phyloP scores from a whole-genome alignment of 768 basidiomycete genomes.

The Suillus variegatus region DNA sequence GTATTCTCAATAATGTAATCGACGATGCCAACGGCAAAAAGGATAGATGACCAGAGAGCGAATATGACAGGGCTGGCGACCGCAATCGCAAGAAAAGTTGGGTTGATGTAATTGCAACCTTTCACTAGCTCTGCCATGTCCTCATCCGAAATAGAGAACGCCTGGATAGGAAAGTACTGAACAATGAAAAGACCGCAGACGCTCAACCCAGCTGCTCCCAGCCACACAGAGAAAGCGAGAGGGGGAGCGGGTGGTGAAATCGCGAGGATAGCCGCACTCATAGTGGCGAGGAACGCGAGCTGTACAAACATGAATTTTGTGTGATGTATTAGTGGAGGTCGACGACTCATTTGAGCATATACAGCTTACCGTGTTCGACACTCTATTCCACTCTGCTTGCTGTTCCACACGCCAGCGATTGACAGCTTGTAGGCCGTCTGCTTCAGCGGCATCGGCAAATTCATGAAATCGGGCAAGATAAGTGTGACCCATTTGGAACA shows the following conservation, averaged over 20 bases:
- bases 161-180: not conserved
- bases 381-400: not conserved
- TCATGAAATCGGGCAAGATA: not conserved
- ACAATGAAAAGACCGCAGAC: not conserved
- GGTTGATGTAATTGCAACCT: not conserved
- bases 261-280: conserved; percentile 2
- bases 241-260: conserved; percentile 1
- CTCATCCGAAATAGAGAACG: conserved; percentile 1
- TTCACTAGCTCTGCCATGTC: conserved; percentile 1
- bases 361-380: not conserved
- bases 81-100: not conserved
- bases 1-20: not conserved
- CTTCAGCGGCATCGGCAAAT: not conserved
- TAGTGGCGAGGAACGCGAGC: not conserved
- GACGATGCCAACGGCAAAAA: not conserved
- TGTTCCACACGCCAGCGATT: not conserved
- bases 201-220: not conserved
- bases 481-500: not conserved
- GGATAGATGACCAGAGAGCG: not conserved
- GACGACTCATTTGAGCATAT: not conserved
- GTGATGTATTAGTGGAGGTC: not conserved
- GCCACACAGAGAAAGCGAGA: not conserved
- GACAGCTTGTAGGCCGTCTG: not conserved
- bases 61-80: conserved; percentile 1
- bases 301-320: not conserved